Evolutionary conservation across 257 asterid species (phyloP).

Genomic region (Cinchona pubescens): DNA sequence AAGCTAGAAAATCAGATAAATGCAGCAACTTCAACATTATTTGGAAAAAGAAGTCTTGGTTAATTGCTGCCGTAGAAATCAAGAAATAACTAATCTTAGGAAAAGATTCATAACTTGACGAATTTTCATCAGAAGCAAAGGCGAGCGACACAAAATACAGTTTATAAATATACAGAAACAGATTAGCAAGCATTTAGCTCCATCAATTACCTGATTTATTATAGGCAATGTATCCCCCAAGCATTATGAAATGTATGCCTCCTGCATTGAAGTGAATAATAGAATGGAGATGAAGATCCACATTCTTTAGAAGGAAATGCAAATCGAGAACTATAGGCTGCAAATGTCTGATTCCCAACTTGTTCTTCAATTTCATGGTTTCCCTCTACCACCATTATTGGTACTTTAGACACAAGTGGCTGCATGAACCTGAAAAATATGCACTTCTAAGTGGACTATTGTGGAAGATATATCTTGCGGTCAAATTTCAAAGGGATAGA

Average conservation of each 20-base stretch:
- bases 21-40: background rate
- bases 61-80: background rate
- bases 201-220: constrained; percentile 51
- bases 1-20: constrained; percentile 15
- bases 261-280: constrained; percentile 92
- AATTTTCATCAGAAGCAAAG: background rate
- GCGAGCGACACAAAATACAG: background rate
- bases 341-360: constrained; percentile 58
- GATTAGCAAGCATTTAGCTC: background rate
- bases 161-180: too few species aligned
- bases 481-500: background rate
- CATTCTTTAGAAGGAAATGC: constrained; percentile 85
- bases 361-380: constrained; percentile 95
- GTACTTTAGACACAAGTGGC: constrained; percentile 70
- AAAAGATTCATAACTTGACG: background rate
- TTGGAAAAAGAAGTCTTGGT: background rate
- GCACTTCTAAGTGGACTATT: background rate
- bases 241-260: constrained; percentile 86
- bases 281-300: constrained; percentile 69
- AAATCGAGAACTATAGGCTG: constrained; percentile 72
- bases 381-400: constrained; percentile 93
- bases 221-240: constrained; percentile 70
- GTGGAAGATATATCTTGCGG: background rate
- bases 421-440: constrained; percentile 68
- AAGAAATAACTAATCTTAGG: background rate